Evolutionary conservation across 169 alveolate species (phyloP), one percentile per base, ranked within the genome.

Genomic region (Plasmodium billcollinsi): DNA sequence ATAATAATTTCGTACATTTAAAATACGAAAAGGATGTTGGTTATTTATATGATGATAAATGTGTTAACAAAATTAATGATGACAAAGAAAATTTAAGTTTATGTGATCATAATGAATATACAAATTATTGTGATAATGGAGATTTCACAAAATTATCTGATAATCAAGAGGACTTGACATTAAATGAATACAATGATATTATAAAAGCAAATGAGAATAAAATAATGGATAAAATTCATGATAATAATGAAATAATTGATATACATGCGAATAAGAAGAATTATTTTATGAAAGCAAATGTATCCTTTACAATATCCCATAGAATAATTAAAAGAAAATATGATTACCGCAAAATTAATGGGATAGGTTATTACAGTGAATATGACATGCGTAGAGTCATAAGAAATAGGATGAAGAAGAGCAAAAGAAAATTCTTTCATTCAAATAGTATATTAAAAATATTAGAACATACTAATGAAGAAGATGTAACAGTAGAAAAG

Each of bases 321-420:
- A 52, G 45, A 11, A 65, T 78, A 66, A 45, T 21, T 52, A 78
- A 24, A 65, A 49, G 49, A 52, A 52, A 66, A 65, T 59, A 58
- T 50, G 71, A 50, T 33, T 52, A 26, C n/a, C 18, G 15, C 5
- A 78, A 78, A 11, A 29, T 24, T 66, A 24, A 65, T 59, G 39
- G 54, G 14, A 74, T 29, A 14, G 78, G 89, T 1, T 67, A 66
- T 78, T 66, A 65, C 54, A 78, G 89, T 43, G 89, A 78, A 65
- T 78, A 65, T 49, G 89, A 78, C 47, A 29, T 50, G 21, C 61
- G 52, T 29, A 52, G 63, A 78, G 67, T 61, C 45, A 15, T 47
- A 15, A 45, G 62, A 56, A 29, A 54, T 50, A 65, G 47, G 47
- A 39, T 3, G 9, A 39, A 39, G 47, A 39, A 33, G 9, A 39